These are phyloP conservation scores for Chrysanthemum makinoi DNA, from an alignment of 129 eudicot species.

Conservation along the genomic window DNA sequence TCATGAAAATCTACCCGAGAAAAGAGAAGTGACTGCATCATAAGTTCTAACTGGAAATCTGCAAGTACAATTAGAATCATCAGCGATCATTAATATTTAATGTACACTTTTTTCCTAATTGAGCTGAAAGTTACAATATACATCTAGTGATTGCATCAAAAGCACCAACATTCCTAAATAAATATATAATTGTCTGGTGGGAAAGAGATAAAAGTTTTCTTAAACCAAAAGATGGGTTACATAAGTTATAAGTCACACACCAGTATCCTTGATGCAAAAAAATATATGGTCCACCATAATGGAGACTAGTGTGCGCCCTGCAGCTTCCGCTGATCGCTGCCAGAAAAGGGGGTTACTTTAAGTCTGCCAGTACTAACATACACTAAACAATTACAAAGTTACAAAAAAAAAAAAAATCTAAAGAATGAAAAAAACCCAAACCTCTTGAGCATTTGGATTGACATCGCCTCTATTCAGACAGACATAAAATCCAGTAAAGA, in stretches of 20 bases:
- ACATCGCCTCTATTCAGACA: slow-evolving; percentile 86
- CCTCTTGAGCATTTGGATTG: slow-evolving; percentile 74
- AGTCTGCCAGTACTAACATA: slow-evolving; percentile 7
- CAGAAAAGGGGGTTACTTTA: slow-evolving; percentile 30
- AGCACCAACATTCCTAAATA: slow-evolving; percentile 17
- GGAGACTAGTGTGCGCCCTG: slow-evolving; percentile 87
- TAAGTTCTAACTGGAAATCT: slow-evolving; percentile 92
- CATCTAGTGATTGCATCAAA: slow-evolving; percentile 8
- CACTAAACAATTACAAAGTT: slow-evolving; percentile 11
- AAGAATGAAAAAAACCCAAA: slow-evolving; percentile 24
- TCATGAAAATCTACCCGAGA: slow-evolving; percentile 64
- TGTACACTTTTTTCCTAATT: slow-evolving; percentile 1
- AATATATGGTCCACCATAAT: slow-evolving; percentile 91
- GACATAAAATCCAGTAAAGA: slow-evolving; percentile 76
- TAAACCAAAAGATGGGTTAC: slow-evolving; percentile 15
- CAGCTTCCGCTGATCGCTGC: slow-evolving; percentile 93
- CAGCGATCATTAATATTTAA: slow-evolving; percentile 16
- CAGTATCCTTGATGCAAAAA: slow-evolving; percentile 86
- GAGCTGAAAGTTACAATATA: background rate
- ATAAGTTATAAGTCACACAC: slow-evolving; percentile 37
- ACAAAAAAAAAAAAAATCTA: background rate
- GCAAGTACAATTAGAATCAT: slow-evolving; percentile 42
- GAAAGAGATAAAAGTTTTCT: background rate
- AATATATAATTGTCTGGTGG: background rate
- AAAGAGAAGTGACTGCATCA: slow-evolving; percentile 90